These are phyloP conservation scores for Immersiella caudata DNA, from an alignment of 495 filamentous ascomycete species.

Conservation along the genomic window DNA sequence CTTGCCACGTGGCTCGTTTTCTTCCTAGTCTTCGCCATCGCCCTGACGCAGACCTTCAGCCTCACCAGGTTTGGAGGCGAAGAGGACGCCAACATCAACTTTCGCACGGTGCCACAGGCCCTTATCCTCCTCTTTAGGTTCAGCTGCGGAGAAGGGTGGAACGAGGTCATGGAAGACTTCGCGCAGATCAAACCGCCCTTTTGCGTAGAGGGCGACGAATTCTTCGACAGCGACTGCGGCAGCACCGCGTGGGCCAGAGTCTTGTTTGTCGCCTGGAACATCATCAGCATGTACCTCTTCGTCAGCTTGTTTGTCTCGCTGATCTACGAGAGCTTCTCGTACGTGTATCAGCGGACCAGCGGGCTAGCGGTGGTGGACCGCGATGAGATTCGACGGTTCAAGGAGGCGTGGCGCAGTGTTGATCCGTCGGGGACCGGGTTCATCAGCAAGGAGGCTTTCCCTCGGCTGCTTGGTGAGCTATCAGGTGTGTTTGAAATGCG, in stretches of 20 bases:
- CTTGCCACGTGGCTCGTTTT: conserved; percentile 96
- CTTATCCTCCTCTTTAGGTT: conserved; percentile 91
- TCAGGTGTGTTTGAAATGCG: conserved; percentile 96
- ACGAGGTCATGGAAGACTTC: conserved; percentile 94
- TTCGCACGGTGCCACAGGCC: conserved; percentile 89
- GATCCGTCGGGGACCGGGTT: conserved; percentile 90
- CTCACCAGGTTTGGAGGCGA: conserved; percentile 81
- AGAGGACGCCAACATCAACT: conserved; percentile 84
- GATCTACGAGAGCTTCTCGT: conserved; percentile 99
- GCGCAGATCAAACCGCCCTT: conserved; percentile 73
- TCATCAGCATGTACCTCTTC: conserved; percentile 99
- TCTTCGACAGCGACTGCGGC: conserved; percentile 90
- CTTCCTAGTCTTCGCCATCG: conserved; percentile 95
- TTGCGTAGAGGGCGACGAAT: conserved; percentile 68
- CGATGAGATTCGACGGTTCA: conserved; percentile 94
- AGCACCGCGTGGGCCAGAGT: conserved; percentile 82
- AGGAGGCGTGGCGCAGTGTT: conserved; percentile 95
- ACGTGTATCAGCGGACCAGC: conserved; percentile 96
- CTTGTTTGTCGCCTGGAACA: conserved; percentile 96
- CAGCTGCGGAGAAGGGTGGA: conserved; percentile 95
- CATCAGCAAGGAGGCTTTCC: conserved; percentile 90
- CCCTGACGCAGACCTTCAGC: conserved; percentile 94
- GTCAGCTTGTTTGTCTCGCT: conserved; percentile 97
- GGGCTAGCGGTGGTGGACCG: conserved; percentile 80
- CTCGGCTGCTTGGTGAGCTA: conserved; percentile 84